A percentile compares a stretch with the other conserved stretches of the same genome.
Conservation (phyloP, 148 eudicot genomes). For the Pouteria glomerata region DNA sequence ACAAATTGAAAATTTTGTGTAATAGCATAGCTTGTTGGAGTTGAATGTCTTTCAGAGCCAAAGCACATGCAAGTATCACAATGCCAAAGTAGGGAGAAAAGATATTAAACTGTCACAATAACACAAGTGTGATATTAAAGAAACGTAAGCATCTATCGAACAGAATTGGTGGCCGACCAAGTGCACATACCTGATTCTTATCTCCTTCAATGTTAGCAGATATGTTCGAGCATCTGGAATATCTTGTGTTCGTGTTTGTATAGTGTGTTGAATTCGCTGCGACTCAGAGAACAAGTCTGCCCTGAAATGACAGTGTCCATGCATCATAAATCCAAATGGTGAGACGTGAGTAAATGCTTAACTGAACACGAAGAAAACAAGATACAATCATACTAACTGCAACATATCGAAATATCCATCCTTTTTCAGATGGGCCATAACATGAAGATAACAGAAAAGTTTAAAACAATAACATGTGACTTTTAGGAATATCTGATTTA, state of each 20-base stretch:
- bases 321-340: not conserved
- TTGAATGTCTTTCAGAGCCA: not conserved
- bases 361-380: not conserved
- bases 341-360: not conserved
- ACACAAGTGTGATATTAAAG: not conserved
- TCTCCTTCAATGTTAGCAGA: slow-evolving; percentile 69
- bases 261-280: slow-evolving; percentile 68
- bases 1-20: not conserved
- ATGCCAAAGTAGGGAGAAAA: not conserved
- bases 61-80: not conserved
- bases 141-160: not conserved
- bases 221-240: slow-evolving; percentile 82
- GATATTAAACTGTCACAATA: not conserved
- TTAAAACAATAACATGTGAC: too few species aligned
- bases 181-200: slow-evolving; percentile 57
- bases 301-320: slow-evolving; percentile 36
- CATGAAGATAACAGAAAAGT: too few species aligned
- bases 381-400: not conserved
- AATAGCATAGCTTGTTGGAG: not conserved
- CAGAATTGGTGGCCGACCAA: not conserved
- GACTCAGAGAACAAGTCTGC: slow-evolving; percentile 74
- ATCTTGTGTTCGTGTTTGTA: slow-evolving; percentile 53
- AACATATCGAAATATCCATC: not conserved
- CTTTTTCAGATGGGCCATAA: too few species aligned
- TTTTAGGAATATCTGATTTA: too few species aligned